phyloP scores from a whole-genome alignment of 129 eudicot genomes.

The Flaveria sonorensis region DNA sequence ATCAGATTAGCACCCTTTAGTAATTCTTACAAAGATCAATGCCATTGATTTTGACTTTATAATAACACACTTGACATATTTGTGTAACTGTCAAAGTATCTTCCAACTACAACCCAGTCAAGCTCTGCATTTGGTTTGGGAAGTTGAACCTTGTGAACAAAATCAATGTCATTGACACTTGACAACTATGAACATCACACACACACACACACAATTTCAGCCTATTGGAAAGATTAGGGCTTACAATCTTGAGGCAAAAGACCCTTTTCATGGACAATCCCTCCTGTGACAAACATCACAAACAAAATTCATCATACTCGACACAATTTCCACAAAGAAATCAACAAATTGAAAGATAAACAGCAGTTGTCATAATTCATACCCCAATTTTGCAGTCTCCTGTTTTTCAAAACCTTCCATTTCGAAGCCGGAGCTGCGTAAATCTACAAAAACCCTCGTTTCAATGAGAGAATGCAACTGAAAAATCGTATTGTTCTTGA shows the following conservation, averaged over 20 bases:
- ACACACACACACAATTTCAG: background rate
- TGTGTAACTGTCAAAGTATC: background rate
- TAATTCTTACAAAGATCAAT: background rate
- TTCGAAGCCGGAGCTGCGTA: constrained; percentile 76
- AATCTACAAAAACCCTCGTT: constrained; percentile 42
- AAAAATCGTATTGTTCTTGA: too few relatives aligned
- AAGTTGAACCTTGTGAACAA: background rate
- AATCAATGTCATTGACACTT: background rate
- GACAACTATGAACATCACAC: background rate
- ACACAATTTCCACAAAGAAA: background rate
- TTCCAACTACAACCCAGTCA: background rate
- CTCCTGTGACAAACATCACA: constrained; percentile 76
- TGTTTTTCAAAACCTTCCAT: constrained; percentile 81
- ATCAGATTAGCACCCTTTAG: background rate
- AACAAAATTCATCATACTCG: background rate
- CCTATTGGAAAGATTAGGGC: constrained; percentile 17
- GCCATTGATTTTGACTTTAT: background rate
- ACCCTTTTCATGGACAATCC: constrained; percentile 93
- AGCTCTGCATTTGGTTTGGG: background rate
- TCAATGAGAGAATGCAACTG: background rate
- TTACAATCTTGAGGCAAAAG: constrained; percentile 84
- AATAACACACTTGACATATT: background rate
- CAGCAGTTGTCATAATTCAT: background rate
- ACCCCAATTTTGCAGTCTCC: constrained; percentile 99
- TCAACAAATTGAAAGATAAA: background rate